phyloP scores from a whole-genome alignment of 73 alveolate genomes.

The Paramecium sexaurelia region DNA sequence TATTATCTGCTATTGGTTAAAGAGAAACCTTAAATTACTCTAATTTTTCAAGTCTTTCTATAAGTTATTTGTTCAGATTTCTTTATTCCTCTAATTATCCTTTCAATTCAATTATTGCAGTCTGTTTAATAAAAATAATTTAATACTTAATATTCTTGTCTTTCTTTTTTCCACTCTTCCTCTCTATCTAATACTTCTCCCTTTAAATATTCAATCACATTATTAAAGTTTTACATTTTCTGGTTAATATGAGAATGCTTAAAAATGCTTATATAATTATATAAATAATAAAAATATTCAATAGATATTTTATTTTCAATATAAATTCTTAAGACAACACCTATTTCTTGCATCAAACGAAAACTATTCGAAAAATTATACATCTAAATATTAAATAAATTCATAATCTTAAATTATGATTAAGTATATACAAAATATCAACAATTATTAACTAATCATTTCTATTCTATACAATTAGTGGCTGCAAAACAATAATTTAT shows the following conservation, averaged over 20 bases:
- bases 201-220: conserved; percentile 29
- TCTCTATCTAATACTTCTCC: conserved; percentile 45
- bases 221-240: conserved; percentile 37
- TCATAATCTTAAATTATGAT: not conserved
- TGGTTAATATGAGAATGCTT: not conserved
- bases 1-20: conserved; percentile 23
- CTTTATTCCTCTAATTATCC: conserved; percentile 42
- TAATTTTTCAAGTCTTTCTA: not conserved
- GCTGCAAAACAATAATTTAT: too few species aligned
- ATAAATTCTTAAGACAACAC: not conserved
- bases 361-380: too few species aligned
- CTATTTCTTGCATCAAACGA: too few species aligned
- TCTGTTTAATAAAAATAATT: not conserved
- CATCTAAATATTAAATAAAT: too few species aligned
- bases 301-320: not conserved
- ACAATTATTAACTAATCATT: not conserved
- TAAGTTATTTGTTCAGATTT: conserved; percentile 6
- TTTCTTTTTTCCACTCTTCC: conserved; percentile 44
- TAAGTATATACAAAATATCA: not conserved
- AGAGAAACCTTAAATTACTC: conserved; percentile 7
- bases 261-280: not conserved
- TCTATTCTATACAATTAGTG: too few species aligned
- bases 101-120: not conserved
- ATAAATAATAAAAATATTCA: not conserved
- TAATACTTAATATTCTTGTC: conserved; percentile 25